Conservation (phyloP, 2,329 filamentous ascomycete species). For the Rhexocercosporidium sp. region DNA sequence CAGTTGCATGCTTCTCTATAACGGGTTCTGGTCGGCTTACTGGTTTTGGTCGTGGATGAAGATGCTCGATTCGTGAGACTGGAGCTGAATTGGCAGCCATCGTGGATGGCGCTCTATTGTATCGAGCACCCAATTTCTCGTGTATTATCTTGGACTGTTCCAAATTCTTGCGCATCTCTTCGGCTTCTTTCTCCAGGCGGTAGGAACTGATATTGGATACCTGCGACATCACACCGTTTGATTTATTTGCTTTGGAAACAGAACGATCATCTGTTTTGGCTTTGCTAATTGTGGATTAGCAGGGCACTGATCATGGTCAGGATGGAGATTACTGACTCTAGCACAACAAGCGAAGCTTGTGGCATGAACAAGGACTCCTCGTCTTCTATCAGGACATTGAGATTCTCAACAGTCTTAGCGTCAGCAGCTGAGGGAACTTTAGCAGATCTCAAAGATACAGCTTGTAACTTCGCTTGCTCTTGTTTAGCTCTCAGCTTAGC, state of each 20-base stretch:
- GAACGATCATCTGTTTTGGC: not conserved
- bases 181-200: conserved; percentile 8
- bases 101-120: not conserved
- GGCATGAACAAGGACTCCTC: conserved; percentile 27
- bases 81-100: not conserved
- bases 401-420: not conserved
- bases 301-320: not conserved
- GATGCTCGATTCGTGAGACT: not conserved
- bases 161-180: not conserved
- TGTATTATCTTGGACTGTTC: not conserved
- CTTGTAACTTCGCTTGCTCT: conserved; percentile 27
- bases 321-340: not conserved
- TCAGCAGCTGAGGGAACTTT: conserved; percentile 10
- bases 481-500: conserved; percentile 24
- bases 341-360: conserved; percentile 3
- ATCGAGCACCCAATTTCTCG: not conserved
- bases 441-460: conserved; percentile 23
- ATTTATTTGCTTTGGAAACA: not conserved
- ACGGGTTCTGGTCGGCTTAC: not conserved
- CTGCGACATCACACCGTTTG: not conserved
- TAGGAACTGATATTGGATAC: not conserved
- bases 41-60: not conserved
- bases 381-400: conserved; percentile 8
- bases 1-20: not conserved
- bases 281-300: not conserved